Conservation (phyloP, 805 yeast species). For the Candida orba region DNA sequence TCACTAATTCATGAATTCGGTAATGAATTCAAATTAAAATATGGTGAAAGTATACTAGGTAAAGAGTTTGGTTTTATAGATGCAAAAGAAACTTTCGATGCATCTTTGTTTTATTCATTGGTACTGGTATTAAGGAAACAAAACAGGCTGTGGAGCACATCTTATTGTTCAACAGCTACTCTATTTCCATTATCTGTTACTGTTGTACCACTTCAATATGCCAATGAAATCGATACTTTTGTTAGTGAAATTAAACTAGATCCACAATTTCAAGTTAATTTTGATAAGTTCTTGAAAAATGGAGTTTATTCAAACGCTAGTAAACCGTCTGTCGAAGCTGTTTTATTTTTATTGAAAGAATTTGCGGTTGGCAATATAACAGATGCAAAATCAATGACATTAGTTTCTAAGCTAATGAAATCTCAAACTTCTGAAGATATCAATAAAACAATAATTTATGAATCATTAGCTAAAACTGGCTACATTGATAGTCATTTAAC, state of each 20-base stretch:
- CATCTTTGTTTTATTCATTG: slow-evolving; percentile 34
- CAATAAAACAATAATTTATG: slow-evolving; percentile 47
- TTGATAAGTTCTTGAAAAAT: slow-evolving; percentile 19
- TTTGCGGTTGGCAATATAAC: slow-evolving; percentile 48
- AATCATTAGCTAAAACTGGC: slow-evolving; percentile 33
- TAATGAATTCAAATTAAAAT: slow-evolving; percentile 23
- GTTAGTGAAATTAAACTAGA: slow-evolving; percentile 20
- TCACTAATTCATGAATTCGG: slow-evolving; percentile 13
- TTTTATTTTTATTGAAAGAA: slow-evolving; percentile 42
- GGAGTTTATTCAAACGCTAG: neutral
- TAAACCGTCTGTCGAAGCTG: slow-evolving; percentile 24
- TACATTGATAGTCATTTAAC: slow-evolving; percentile 12
- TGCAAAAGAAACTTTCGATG: slow-evolving; percentile 11
- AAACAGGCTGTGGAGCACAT: slow-evolving; percentile 37
- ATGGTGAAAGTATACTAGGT: slow-evolving; percentile 11
- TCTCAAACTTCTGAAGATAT: slow-evolving; percentile 33
- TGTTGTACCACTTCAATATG: slow-evolving; percentile 34
- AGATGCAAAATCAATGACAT: slow-evolving; percentile 42
- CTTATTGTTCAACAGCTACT: slow-evolving; percentile 25
- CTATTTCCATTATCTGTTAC: slow-evolving; percentile 37
- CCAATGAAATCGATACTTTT: slow-evolving; percentile 29
- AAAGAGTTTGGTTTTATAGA: slow-evolving; percentile 10
- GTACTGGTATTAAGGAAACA: slow-evolving; percentile 45
- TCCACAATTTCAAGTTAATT: slow-evolving; percentile 17
- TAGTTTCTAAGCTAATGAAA: slow-evolving; percentile 35